Evolutionary conservation across 768 basidiomycete species (phyloP).

Genomic region (Mycena leptocephala): DNA sequence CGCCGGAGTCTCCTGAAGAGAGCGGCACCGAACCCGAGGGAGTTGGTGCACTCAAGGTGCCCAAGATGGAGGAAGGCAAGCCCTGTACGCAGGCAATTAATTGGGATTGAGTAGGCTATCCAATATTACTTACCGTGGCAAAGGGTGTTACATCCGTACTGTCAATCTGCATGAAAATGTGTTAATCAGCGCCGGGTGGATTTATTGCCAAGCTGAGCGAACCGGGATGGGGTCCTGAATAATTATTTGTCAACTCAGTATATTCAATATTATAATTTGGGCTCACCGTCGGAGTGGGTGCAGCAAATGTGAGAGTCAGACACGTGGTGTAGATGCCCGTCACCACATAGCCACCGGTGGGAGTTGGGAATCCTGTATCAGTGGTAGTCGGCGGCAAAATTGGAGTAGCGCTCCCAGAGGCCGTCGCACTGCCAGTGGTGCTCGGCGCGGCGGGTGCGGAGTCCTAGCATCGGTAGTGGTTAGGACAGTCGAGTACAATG

Average conservation of each 20-base stretch:
- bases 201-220: no score
- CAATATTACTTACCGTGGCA: neutral
- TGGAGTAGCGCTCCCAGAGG: neutral
- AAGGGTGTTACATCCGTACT: neutral
- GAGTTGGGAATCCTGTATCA: neutral
- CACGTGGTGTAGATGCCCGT: conserved; percentile 11
- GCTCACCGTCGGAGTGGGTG: neutral
- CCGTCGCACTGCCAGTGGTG: neutral
- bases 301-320: conserved; percentile 1
- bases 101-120: neutral
- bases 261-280: neutral
- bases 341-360: conserved; percentile 1
- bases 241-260: neutral
- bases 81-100: neutral
- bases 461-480: no score
- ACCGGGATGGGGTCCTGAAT: no score
- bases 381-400: neutral
- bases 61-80: neutral
- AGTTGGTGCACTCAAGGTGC: neutral
- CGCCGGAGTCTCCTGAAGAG: neutral
- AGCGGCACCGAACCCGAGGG: neutral
- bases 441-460: neutral
- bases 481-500: no score
- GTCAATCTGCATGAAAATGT: no score
- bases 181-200: no score